Evolutionary conservation across 768 basidiomycete species (phyloP), one percentile per base, ranked within the genome.

Genomic region (Dentipellis sp.): DNA sequence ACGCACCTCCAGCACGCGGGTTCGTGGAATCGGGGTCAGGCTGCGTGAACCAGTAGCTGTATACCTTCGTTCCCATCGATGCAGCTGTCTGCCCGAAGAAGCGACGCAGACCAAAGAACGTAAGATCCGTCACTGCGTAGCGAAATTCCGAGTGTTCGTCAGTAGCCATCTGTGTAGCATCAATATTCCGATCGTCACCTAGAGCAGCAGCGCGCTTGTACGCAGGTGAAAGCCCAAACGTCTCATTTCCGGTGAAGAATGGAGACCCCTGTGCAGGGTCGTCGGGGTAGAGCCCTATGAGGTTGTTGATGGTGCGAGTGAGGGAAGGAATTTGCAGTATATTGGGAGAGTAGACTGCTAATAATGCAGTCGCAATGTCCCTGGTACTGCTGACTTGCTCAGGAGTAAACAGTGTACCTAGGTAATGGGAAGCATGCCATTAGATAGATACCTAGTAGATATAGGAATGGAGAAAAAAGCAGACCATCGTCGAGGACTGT

Each of bases 401-500:
- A 67, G 67, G 62, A 1, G 68, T 66, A 57, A 76, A 76, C 8
- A 61, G 9, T 5, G 76, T 75, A 2, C 70, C 76, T 76, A 14
- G 9, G 19, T 14, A 6, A 17, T 1, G 16, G 3, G 29, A 29
- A 29, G 6, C 29, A 6, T 6, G 29, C 29, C 29, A 29, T 29
- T 6, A 29, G 29, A 29, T 29, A 29, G 29, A 29, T n/a, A n/a
- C n/a, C n/a, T n/a, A 29, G 29, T 10, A 9, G 10, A 4, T 9
- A 22, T 42, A 19, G 21, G 16, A 37, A 16, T 8, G 6, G 34
- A n/a, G n/a, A n/a, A n/a, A n/a, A n/a, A 23, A 16, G 38, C 16
- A 16, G 17, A 77, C 78, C 76, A 69, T 78, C 77, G 59, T 79
- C 76, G 4, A 73, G 63, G 58, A 67, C 70, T 4, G 73, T 72